Percentiles rank a stretch among this genome's conserved stretches.
phyloP scores from a whole-genome alignment of 225 moss, liverwort and hornwort species.

The Physcomitrellopsis africana region DNA sequence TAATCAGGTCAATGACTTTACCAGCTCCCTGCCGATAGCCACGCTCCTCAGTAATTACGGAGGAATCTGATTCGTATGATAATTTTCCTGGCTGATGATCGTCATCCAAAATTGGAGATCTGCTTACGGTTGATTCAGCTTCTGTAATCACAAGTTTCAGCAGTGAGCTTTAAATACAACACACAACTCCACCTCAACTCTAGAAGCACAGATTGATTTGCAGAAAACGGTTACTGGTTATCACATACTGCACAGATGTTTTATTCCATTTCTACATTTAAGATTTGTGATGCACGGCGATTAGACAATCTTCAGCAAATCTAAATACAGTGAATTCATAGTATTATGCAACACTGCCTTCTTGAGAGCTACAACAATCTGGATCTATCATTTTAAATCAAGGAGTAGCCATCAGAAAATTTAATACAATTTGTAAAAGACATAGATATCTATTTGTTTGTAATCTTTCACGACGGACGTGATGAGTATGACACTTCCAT shows the following conservation, averaged over 20 bases:
- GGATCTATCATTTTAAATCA: no score
- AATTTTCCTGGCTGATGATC: conserved; percentile 32
- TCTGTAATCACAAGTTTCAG: conserved; percentile 30
- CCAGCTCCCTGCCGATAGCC: conserved; percentile 28
- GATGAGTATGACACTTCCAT: no score
- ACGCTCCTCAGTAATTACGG: conserved; percentile 28
- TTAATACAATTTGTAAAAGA: no score
- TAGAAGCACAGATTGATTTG: background rate
- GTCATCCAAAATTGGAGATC: conserved; percentile 39
- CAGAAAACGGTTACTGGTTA: background rate
- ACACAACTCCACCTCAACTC: background rate
- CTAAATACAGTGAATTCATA: no score
- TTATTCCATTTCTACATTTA: background rate
- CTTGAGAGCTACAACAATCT: no score
- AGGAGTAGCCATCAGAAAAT: no score
- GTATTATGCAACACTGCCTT: no score
- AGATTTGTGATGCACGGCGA: no score
- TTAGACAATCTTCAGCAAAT: no score
- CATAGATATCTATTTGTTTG: no score
- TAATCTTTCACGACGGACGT: no score
- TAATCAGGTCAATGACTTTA: conserved; percentile 21
- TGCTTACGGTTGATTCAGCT: conserved; percentile 47
- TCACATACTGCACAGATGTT: background rate
- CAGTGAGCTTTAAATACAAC: background rate
- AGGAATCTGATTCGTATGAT: conserved; percentile 25